Base-by-base conservation (phyloP, 305 asterid species). In the Rubia balearica region DNA sequence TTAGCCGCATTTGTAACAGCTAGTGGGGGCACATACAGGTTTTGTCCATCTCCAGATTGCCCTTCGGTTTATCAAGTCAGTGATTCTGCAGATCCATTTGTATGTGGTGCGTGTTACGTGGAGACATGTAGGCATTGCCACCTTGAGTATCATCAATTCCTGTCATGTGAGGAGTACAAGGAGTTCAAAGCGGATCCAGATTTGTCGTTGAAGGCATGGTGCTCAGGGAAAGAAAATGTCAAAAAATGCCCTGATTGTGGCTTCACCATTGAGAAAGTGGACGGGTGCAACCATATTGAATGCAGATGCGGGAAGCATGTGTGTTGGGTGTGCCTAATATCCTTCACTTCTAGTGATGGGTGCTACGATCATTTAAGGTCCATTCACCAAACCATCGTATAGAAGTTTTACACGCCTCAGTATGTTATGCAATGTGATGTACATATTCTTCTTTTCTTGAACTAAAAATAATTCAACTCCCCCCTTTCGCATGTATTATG, bases 21-120 rank as follows among this genome's bases (percentile, higher is more conserved):
- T 21, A 87, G 92, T 70, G 81, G 84, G 22, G 93, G 91, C 9
- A 21, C 67, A 24, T 89, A 81, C 82, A 73, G 91, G 78, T 94
- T 89, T 74, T 91, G 97, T 72, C 99, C 97, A 9, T 91, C 99
- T 2, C 97, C 96, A 0, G 99, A 91, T 68, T 94, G 99, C 66
- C 96, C 97, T 55, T 85, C 95, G 0, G 86, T 94, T 49, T 94
- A 94, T 76, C 72, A 79, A 1, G 92, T 82, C 43, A 78, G 81
- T 0, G 86, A 72, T 55, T 68, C 84, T 7, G 82, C 70, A 4
- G 73, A 30, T 38, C 85, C 77, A 19, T 94, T 88, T 74, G 69
- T 81, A 2, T 94, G 99, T 22, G 90, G 88, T 8, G 92, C 89
- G 1, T 94, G 96, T 80, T 83, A 74, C 10, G 83, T 71, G 55